Base-by-base conservation (phyloP, 1,284 basidiomycete genomes). In the Phylloboletellus chloephorus region DNA sequence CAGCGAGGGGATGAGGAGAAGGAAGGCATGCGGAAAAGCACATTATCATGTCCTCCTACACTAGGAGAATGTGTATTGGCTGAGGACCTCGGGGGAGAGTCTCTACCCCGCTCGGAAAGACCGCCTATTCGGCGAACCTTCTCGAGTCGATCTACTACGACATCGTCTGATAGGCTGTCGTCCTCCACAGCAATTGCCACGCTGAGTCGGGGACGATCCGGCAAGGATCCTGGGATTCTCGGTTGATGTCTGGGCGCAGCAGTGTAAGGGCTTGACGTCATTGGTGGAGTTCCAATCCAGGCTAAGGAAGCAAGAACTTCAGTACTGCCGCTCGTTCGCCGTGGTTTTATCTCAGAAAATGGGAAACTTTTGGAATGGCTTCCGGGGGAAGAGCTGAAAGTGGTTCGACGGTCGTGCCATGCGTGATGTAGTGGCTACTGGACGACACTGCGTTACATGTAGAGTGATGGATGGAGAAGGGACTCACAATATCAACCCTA, bases 121-220 rank as follows among this genome's bases (percentile, higher is more conserved):
- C 21, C 24, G 23, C 41, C 23, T 24, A 39, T 50, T 42, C 40
- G 47, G 38, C 71, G 64, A 39, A 73, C 64, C 13, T 58, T 56
- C 50, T 76, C 73, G 15, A 76, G 63, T 32, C 61, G 62, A 37
- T 64, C 54, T 4, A 76, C 66, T 7, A 76, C 56, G 5, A 63
- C 60, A 44, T 71, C 72, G 49, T 76, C 72, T 2, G 71, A 62
- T 37, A 76, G 61, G 9, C 56, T 67, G 28, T 74, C 70, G 31
- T 74, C 71, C 15, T 66, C 69, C 52, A 75, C 65, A 7, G 71
- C 74, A 50, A 67, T 68, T 1, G 67, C 66, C 36, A 57, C 50
- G 36, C 38, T 39, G 25, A 60, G n/a, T 13, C 35, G 21, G 5
- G 23, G 22, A 5, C 19, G 39, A 30, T 45, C 43, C 0, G 47